Evolutionary conservation across 1,139 yeast genomes (phyloP), one percentile per base, ranked within the genome.

Genomic region (Suhomyces guaymorum): DNA sequence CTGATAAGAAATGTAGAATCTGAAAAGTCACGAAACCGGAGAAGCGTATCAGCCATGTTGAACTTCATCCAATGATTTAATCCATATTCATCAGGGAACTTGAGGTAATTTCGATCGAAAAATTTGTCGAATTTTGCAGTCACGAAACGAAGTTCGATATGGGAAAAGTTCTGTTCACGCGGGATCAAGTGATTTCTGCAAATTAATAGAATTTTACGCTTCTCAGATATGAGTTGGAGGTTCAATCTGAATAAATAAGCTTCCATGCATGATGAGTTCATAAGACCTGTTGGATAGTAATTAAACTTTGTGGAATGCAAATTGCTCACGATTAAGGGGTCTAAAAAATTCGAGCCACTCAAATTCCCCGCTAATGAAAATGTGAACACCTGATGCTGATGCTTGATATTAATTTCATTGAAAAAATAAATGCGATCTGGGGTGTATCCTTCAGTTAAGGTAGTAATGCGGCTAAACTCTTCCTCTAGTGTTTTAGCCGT

Each of bases 51-150:
- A 5, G 27, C 19, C 6, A 44, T 17, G 16, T 41, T 32, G 24
- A 32, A 28, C 10, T 31, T 38, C 15, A 47, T 9, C 52, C 50
- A 54, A 26, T 38, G 46, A 28, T 33, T 46, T 34, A 56, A 38
- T 1, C 61, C 63, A 32, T 37, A 54, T 12, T 54, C 56, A 32
- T 45, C 46, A 5, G 63, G 63, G 17, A 57, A 43, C 43, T 37
- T 36, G 35, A 27, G 47, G 47, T 15, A 46, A 28, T 30, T 27
- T 31, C 26, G 44, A 22, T 11, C 30, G 13, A 28, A 40, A 15
- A 29, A 42, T 26, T 43, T 47, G 27, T 55, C 61, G 23, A 43
- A 41, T 10, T 34, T 33, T 7, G 47, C 38, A 29, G 45, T 47
- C n/a, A 55, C 37, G 28, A 43, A 48, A 2, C 44, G 32, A n/a